Conservation (phyloP, 108 stramenopile genomes). For the Chaetoceros muelleri region DNA sequence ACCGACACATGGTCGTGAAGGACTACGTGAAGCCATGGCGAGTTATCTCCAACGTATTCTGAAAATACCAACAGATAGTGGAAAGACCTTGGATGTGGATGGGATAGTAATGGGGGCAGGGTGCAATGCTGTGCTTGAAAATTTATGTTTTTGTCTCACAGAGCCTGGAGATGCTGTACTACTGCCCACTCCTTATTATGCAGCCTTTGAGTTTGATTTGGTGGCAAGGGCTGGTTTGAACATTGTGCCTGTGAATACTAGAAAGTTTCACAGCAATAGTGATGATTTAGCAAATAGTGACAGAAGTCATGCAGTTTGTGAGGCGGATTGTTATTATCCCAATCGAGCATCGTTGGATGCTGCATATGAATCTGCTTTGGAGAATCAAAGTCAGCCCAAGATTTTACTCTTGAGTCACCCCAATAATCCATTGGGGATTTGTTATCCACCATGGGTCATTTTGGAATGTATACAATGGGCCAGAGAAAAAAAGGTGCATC, state of each 20-base stretch:
- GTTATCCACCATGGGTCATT: conserved; percentile 63
- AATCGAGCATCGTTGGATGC: conserved; percentile 39
- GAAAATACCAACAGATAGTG: conserved; percentile 12
- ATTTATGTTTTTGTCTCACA: conserved; percentile 63
- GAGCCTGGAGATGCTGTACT: conserved; percentile 81
- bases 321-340: conserved; percentile 51
- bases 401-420: conserved; percentile 72
- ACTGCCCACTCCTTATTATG: conserved; percentile 88
- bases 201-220: conserved; percentile 88
- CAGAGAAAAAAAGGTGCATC: conserved; percentile 57
- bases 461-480: conserved; percentile 73
- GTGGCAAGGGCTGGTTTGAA: conserved; percentile 52
- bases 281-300: conserved; percentile 24
- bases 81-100: conserved; percentile 39
- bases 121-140: conserved; percentile 83
- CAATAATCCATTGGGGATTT: conserved; percentile 75
- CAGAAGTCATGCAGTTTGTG: conserved; percentile 1
- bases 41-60: conserved; percentile 44
- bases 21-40: conserved; percentile 40
- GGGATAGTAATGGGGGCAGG: conserved; percentile 67
- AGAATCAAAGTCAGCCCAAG: conserved; percentile 34
- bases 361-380: conserved; percentile 33
- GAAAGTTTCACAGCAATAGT: no score
- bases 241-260: conserved; percentile 57
- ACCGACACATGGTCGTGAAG: conserved; percentile 57